A percentile compares a stretch with the other conserved stretches of the same genome.
Evolutionary conservation across 2,329 filamentous ascomycete species (phyloP).

Genomic region (Apiospora phragmitis): DNA sequence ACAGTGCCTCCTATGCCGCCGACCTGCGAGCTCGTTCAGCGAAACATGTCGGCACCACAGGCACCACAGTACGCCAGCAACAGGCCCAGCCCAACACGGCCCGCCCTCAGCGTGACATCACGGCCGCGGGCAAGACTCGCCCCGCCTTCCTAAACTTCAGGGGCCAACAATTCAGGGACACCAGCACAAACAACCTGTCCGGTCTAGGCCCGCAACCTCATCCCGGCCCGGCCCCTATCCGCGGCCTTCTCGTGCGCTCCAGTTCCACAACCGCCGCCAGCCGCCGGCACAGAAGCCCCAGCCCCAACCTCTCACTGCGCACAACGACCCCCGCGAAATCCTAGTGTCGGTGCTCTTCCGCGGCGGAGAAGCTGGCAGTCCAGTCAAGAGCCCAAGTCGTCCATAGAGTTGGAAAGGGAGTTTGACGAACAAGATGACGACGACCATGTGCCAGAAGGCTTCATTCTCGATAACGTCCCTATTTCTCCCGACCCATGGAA

Average conservation of each 20-base stretch:
- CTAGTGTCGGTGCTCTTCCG: slow-evolving; percentile 39
- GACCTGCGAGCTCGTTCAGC: slow-evolving; percentile 39
- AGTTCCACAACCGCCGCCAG: slow-evolving; percentile 39
- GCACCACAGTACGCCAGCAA: neutral
- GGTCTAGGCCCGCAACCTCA: slow-evolving; percentile 31
- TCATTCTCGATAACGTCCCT: slow-evolving; percentile 79
- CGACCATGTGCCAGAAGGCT: slow-evolving; percentile 76
- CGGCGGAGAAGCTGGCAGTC: slow-evolving; percentile 73
- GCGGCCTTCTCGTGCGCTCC: slow-evolving; percentile 39
- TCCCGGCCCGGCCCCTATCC: slow-evolving; percentile 29
- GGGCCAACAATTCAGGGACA: slow-evolving; percentile 43
- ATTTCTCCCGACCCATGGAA: slow-evolving; percentile 66
- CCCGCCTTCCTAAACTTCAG: slow-evolving; percentile 48
- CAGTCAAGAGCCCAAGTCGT: slow-evolving; percentile 54
- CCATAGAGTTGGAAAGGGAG: slow-evolving; percentile 71
- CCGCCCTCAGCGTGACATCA: slow-evolving; percentile 35
- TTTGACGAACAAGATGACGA: slow-evolving; percentile 71
- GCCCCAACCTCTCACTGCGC: slow-evolving; percentile 41
- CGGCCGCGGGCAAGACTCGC: slow-evolving; percentile 34
- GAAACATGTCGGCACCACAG: slow-evolving; percentile 28
- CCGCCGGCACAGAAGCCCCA: slow-evolving; percentile 51
- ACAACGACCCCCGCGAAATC: slow-evolving; percentile 46
- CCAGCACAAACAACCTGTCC: slow-evolving; percentile 42
- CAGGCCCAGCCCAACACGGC: neutral
- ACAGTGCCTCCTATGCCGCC: slow-evolving; percentile 48